Base-by-base conservation (phyloP, 2,329 filamentous ascomycete genomes). In the Colletotrichum sp. region DNA sequence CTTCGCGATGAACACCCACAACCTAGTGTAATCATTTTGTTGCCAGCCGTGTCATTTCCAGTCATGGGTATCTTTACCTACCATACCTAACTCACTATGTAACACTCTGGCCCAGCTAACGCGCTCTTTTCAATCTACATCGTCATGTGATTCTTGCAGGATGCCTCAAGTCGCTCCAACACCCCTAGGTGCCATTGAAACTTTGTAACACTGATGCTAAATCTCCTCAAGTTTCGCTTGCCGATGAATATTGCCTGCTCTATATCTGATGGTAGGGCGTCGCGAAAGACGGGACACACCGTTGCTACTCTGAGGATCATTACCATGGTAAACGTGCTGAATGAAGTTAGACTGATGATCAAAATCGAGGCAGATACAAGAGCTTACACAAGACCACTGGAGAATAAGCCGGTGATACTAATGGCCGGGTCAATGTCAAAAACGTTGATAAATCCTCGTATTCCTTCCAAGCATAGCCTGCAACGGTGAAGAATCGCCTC, bases 381-480 rank as follows among this genome's bases (percentile, higher is more conserved):
- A 10, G 78, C 81, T 78, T 72, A 82, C 81, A 81, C 81, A 81
- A 82, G 82, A 13, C 81, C 81, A 5, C 77, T 80, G 0, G 81
- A 79, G 38, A 82, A 82, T 3, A 82, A 30, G 64, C 80, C 79
- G 1, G 81, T 82, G 2, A 82, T 55, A 3, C 78, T 78, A 28
- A 82, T 82, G 0, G 74, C 79, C 7, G 76, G 76, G 6, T 81
- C 78, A 3, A 77, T 75, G 18, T 81, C 78, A 24, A 82, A 83
- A 5, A 82, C 80, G 8, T 79, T 77, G 55, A 82, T 80, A 15
- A 82, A 82, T 0, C 81, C 81, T 10, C 63, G 55, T 9, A 81
- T 81, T 6, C 79, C 79, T 8, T 79, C 73, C 0, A 83, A 48
- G n/a, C 82, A 83, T 24, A 78, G 66, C 6, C 71, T 67, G 1